phyloP scores from a whole-genome alignment of 2,329 filamentous ascomycete species.

The Talaromyces sp. region DNA sequence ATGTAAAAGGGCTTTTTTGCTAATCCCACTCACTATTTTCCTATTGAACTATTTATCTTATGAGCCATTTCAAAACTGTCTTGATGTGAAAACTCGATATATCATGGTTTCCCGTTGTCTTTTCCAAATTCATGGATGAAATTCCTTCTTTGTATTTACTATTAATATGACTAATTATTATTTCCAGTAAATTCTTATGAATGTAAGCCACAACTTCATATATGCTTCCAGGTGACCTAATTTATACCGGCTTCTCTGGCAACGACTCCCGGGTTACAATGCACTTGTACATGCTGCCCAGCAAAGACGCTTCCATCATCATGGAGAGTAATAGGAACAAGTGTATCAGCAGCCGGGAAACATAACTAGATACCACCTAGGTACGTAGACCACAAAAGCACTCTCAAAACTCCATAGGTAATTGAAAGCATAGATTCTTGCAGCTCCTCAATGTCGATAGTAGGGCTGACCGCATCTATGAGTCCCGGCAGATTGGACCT shows the following conservation, averaged over 20 bases:
- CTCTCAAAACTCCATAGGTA: slow-evolving; percentile 25
- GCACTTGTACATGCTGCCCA: neutral
- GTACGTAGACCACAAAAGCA: slow-evolving; percentile 27
- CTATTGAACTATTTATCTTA: neutral
- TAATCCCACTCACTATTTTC: neutral
- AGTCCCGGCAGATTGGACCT: slow-evolving; percentile 28
- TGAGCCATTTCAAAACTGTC: neutral
- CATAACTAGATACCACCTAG: slow-evolving; percentile 22
- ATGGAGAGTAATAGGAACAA: neutral
- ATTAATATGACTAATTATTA: neutral
- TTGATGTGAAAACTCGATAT: neutral
- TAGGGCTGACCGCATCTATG: slow-evolving; percentile 22
- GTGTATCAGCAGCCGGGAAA: slow-evolving; percentile 5
- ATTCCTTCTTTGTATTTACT: neutral
- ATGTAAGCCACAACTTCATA: neutral
- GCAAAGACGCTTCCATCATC: neutral
- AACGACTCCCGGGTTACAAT: neutral
- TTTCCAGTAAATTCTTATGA: neutral
- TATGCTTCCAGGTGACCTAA: neutral
- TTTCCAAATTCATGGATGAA: neutral
- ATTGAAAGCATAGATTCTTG: slow-evolving; percentile 33
- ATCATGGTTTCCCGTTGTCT: neutral
- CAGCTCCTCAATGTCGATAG: slow-evolving; percentile 18
- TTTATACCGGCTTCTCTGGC: neutral
- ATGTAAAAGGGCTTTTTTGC: neutral